Base-by-base conservation (phyloP, 345 rosid species). In the Syzygium jambos region DNA sequence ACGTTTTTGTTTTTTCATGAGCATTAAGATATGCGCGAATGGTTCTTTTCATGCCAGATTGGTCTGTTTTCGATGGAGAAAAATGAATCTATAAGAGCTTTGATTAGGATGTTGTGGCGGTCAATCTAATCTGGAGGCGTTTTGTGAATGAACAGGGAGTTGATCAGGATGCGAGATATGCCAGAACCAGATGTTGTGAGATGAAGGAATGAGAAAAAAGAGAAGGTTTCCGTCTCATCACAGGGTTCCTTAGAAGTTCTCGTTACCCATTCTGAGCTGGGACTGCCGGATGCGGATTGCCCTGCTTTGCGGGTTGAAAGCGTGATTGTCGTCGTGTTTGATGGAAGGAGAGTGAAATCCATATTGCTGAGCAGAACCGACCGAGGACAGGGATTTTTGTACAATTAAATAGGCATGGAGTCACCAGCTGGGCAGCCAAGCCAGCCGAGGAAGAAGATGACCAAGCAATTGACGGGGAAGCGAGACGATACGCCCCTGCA, bases 401-500 rank as follows among this genome's bases (percentile, higher is more conserved):
- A 9, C 59, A 30, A 85, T 23, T 57, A 46, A 57, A 43, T 51
- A 17, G 82, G 4, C 82, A 86, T 86, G 87, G 87, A 86, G 57
- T 25, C 53, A 21, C 82, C 83, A 29, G 54, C 53, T 19, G 41
- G 41, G 34, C 87, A 49, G 80, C 63, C 85, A 23, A 61, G 85
- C 59, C 89, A 84, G 85, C 92, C 91, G 11, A 88, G 91, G 91
- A 96, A 93, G 89, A 98, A 93, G 93, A 95, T 98, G 96, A 91
- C 94, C 78, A 98, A 95, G 89, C 99, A 96, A 89, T 89, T 98
- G 84, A 96, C 98, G 0, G 98, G 99, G 41, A 96, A 98, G 89
- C 93, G 95, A 4, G 96, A 94, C 9, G 99, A 98, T 54, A 94
- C 98, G 8, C 88, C 86, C 55, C 91, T 98, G 87, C 99, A 98